Evolutionary conservation across 495 filamentous ascomycete genomes (phyloP).

Genomic region (Hypoxylon rickii): DNA sequence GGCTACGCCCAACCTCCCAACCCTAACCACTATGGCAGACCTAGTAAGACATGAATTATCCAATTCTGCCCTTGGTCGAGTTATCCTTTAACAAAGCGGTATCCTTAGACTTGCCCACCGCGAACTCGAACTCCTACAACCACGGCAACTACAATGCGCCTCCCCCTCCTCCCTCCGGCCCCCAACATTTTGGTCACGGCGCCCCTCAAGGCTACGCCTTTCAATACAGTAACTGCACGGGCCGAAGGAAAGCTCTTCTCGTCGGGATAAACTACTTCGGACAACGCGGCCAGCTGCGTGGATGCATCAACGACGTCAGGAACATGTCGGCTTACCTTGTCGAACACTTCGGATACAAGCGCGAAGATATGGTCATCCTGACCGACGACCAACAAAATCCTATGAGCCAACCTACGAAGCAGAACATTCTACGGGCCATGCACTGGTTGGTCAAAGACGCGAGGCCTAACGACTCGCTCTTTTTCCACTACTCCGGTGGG

Average conservation of each 20-base stretch:
- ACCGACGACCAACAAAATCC: slow-evolving; percentile 97
- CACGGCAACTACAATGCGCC: slow-evolving; percentile 59
- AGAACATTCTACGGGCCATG: slow-evolving; percentile 95
- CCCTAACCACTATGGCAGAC: slow-evolving; percentile 48
- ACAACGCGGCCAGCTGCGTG: slow-evolving; percentile 86
- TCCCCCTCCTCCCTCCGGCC: slow-evolving; percentile 61
- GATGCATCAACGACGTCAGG: slow-evolving; percentile 98
- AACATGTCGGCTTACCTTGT: slow-evolving; percentile 95
- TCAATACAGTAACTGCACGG: slow-evolving; percentile 91
- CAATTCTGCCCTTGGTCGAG: background rate
- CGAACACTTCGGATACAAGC: slow-evolving; percentile 87
- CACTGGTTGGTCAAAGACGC: slow-evolving; percentile 98
- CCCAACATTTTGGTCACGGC: slow-evolving; percentile 74
- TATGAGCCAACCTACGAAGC: slow-evolving; percentile 95
- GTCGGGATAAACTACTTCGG: slow-evolving; percentile 99
- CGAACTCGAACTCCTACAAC: slow-evolving; percentile 56
- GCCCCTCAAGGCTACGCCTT: slow-evolving; percentile 80
- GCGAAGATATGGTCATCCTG: slow-evolving; percentile 97
- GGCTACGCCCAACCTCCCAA: slow-evolving; percentile 41
- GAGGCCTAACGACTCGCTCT: slow-evolving; percentile 89
- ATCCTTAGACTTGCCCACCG: slow-evolving; percentile 51
- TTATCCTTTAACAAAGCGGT: slow-evolving; percentile 2
- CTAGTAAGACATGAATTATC: slow-evolving; percentile 39
- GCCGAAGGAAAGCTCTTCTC: slow-evolving; percentile 86
- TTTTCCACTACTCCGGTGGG: slow-evolving; percentile 97